Evolutionary conservation across 352 stramenopile genomes (phyloP).

Genomic region (Phytophthora cactorum): DNA sequence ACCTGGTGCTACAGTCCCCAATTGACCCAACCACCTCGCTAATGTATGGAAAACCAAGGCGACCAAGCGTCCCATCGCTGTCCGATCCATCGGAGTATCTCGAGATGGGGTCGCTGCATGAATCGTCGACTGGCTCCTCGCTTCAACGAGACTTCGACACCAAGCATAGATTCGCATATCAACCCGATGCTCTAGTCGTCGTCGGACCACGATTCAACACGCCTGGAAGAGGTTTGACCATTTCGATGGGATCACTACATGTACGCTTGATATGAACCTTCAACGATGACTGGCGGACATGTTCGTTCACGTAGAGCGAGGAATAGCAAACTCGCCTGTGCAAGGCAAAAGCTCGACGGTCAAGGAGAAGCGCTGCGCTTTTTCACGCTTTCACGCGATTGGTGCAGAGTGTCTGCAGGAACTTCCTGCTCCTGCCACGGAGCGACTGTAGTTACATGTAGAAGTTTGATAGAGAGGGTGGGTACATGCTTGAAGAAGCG

Average conservation of each 20-base stretch:
- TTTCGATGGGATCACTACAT: conserved; percentile 1
- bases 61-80: conserved; percentile 7
- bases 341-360: conserved; percentile 7
- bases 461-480: not conserved
- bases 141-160: conserved; percentile 10
- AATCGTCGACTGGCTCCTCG: conserved; percentile 22
- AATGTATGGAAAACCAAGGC: conserved; percentile 5
- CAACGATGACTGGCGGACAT: not conserved
- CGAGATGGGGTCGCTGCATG: conserved; percentile 28
- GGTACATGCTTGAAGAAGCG: not conserved
- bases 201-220: conserved; percentile 32
- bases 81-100: conserved; percentile 26
- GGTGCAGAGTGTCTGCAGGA: not conserved
- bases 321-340: not conserved
- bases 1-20: not conserved
- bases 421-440: not conserved
- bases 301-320: not conserved
- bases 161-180: not conserved
- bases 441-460: no score
- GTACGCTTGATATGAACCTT: not conserved
- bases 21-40: not conserved
- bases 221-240: not conserved
- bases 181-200: conserved; percentile 24
- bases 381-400: conserved; percentile 17
- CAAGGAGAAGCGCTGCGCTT: not conserved